These are phyloP conservation scores for Marasmius tenuissimus DNA, from an alignment of 1,284 basidiomycete species.

Conservation along the genomic window DNA sequence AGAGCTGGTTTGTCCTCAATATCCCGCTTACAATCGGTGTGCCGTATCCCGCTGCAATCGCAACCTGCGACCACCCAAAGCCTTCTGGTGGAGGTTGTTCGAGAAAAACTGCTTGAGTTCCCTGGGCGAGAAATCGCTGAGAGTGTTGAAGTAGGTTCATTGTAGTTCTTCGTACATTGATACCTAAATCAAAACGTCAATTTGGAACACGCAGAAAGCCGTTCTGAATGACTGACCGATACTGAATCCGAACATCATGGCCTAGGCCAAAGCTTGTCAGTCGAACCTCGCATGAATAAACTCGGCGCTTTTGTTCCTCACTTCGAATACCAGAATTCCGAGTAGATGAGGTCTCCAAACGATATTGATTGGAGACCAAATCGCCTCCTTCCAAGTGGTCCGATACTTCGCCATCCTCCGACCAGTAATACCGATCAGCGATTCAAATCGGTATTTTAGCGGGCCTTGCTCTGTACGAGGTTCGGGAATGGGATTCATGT, in stretches of 20 bases:
- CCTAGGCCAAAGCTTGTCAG: slow-evolving; percentile 22
- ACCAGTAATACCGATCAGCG: slow-evolving; percentile 55
- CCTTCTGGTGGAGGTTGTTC: slow-evolving; percentile 48
- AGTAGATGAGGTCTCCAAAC: slow-evolving; percentile 54
- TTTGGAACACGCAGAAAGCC: neutral
- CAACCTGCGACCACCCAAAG: slow-evolving; percentile 45
- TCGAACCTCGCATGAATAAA: neutral
- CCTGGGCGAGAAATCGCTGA: slow-evolving; percentile 23
- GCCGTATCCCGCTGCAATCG: slow-evolving; percentile 46
- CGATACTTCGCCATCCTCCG: slow-evolving; percentile 50
- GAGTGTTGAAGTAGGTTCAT: no score
- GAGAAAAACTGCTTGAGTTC: slow-evolving; percentile 60
- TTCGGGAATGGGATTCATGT: slow-evolving; percentile 36
- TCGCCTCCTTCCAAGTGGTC: slow-evolving; percentile 41
- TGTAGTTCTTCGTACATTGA: slow-evolving; percentile 43
- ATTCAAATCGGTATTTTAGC: slow-evolving; percentile 46
- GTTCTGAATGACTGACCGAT: slow-evolving; percentile 36
- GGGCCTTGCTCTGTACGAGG: slow-evolving; percentile 24
- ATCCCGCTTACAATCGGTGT: slow-evolving; percentile 46
- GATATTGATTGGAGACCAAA: slow-evolving; percentile 40
- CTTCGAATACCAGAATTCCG: slow-evolving; percentile 46
- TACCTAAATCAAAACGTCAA: slow-evolving; percentile 10
- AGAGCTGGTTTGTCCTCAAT: no score
- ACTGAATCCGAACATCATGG: slow-evolving; percentile 51
- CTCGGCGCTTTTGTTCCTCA: slow-evolving; percentile 11